Evolutionary conservation across 371 early-diverging fungal species (phyloP).

Genomic region (Phascolomyces articulosus): DNA sequence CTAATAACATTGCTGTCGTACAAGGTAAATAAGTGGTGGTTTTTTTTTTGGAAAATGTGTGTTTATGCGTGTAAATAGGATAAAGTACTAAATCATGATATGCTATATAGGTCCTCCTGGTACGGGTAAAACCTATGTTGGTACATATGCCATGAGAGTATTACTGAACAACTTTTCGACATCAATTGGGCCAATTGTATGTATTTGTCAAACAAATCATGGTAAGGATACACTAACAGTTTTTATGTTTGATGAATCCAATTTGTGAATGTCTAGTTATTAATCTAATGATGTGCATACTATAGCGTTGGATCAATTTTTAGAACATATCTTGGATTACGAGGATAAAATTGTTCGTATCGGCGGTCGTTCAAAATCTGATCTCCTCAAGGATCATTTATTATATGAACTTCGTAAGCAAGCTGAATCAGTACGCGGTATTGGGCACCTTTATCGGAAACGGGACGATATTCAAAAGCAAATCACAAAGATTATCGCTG

Average conservation of each 20-base stretch:
- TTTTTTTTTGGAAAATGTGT: too few species aligned
- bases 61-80: too few species aligned
- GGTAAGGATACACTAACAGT: too few species aligned
- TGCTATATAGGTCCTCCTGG: slow-evolving; percentile 64
- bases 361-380: slow-evolving; percentile 63
- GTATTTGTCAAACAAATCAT: slow-evolving; percentile 76
- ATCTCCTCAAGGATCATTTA: slow-evolving; percentile 37
- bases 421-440: slow-evolving; percentile 20
- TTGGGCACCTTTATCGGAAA: slow-evolving; percentile 36
- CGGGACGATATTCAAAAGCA: slow-evolving; percentile 40
- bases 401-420: slow-evolving; percentile 50
- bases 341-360: slow-evolving; percentile 61
- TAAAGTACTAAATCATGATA: not conserved
- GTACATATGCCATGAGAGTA: slow-evolving; percentile 61
- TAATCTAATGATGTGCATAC: not conserved
- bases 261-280: too few species aligned
- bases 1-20: slow-evolving; percentile 54
- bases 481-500: slow-evolving; percentile 39
- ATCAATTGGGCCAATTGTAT: slow-evolving; percentile 57
- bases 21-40: slow-evolving; percentile 40
- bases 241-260: too few species aligned
- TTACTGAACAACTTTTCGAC: slow-evolving; percentile 51
- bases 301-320: slow-evolving; percentile 72
- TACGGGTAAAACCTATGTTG: slow-evolving; percentile 74
- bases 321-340: slow-evolving; percentile 56